phyloP scores from a whole-genome alignment of 169 alveolate species.

The Cryptosporidium bovis region DNA sequence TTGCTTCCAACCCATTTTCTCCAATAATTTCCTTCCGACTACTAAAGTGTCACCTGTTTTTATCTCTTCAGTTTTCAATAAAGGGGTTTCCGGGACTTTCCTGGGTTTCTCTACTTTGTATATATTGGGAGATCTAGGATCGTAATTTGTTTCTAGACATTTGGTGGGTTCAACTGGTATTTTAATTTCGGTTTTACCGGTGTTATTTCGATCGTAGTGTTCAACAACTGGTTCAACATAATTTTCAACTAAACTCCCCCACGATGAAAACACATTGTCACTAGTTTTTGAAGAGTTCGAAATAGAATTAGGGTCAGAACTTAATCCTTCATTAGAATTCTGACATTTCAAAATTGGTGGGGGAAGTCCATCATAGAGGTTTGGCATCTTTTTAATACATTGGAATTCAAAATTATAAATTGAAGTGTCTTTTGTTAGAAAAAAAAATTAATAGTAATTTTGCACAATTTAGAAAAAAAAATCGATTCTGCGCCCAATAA shows the following conservation, averaged over 20 bases:
- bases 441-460: no score
- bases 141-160: conserved; percentile 14
- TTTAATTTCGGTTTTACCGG: neutral
- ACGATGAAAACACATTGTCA: neutral
- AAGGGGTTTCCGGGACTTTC: neutral
- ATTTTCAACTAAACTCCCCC: conserved; percentile 23
- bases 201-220: neutral
- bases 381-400: conserved; percentile 1
- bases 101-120: neutral
- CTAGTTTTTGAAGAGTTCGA: neutral
- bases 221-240: neutral
- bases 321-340: neutral
- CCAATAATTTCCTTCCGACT: conserved; percentile 41
- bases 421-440: no score
- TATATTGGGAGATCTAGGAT: conserved; percentile 39
- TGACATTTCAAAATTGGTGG: conserved; percentile 32
- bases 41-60: neutral
- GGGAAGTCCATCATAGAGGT: conserved; percentile 60
- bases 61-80: neutral
- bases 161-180: neutral
- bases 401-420: no score
- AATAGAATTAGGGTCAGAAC: neutral
- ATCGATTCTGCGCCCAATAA: conserved; percentile 13
- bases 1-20: conserved; percentile 69
- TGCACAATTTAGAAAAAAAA: no score